Conservation (phyloP, 2,329 filamentous ascomycete genomes). For the Ceratocystis cacaofunesta region DNA sequence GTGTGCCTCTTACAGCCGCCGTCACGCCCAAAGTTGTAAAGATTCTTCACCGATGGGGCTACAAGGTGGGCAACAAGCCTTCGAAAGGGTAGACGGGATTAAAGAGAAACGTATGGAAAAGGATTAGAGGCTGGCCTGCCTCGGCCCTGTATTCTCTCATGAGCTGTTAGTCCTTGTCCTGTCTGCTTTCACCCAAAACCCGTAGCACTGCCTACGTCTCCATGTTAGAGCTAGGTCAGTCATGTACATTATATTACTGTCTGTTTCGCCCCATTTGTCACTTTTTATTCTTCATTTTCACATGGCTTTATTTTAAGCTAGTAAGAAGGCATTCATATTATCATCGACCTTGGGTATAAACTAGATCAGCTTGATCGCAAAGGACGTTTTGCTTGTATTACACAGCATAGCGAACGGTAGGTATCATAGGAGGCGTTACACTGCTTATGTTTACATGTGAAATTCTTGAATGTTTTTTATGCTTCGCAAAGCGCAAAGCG, state of each 20-base stretch:
- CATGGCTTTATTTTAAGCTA: not conserved
- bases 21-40: slow-evolving; percentile 92
- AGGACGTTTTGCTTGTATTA: not conserved
- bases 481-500: no score
- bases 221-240: not conserved
- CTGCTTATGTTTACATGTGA: not conserved
- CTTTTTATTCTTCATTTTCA: not conserved
- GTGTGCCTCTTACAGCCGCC: slow-evolving; percentile 83
- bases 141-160: not conserved
- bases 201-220: no score
- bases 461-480: not conserved
- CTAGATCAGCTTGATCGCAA: not conserved
- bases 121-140: not conserved
- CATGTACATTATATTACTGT: slow-evolving; percentile 14
- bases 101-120: not conserved
- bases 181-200: not conserved
- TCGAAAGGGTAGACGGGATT: slow-evolving; percentile 19
- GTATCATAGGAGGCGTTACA: not conserved
- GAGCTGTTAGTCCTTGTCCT: not conserved
- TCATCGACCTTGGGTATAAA: not conserved
- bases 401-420: not conserved
- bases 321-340: not conserved
- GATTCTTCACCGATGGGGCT: slow-evolving; percentile 73
- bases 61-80: slow-evolving; percentile 71
- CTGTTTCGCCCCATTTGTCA: not conserved